These are phyloP conservation scores for Taphrina pruni DNA, from an alignment of 1,139 yeast genomes.

Conservation along the genomic window DNA sequence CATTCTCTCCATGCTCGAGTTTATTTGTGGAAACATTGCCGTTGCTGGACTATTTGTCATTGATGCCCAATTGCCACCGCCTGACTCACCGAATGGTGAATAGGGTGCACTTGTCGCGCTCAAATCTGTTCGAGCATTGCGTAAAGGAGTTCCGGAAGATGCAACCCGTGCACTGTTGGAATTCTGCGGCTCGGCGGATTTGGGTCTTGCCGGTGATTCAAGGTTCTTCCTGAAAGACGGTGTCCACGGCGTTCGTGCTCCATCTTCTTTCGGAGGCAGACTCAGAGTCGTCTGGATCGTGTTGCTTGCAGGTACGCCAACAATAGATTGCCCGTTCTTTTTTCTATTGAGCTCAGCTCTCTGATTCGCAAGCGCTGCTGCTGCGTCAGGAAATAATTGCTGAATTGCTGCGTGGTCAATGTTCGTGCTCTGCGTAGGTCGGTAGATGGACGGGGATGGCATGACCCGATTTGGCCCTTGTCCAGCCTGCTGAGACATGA, in stretches of 20 bases:
- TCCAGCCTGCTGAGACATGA: constrained; percentile 23
- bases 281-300: constrained; percentile 17
- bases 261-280: constrained; percentile 29
- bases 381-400: constrained; percentile 43
- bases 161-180: constrained; percentile 23
- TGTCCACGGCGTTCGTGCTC: constrained; percentile 38
- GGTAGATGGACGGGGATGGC: constrained; percentile 30
- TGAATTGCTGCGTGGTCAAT: constrained; percentile 34
- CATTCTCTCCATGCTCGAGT: constrained; percentile 45
- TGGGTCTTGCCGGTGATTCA: constrained; percentile 27
- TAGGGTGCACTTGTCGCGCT: constrained; percentile 36
- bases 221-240: constrained; percentile 30
- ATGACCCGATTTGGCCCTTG: constrained; percentile 4
- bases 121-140: constrained; percentile 27
- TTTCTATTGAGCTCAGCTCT: constrained; percentile 39
- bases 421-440: not conserved
- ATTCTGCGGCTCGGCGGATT: constrained; percentile 38
- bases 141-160: constrained; percentile 27
- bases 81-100: constrained; percentile 44
- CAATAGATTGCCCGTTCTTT: constrained; percentile 24
- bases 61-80: constrained; percentile 46
- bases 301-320: constrained; percentile 4
- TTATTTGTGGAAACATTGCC: constrained; percentile 37
- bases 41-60: constrained; percentile 46
- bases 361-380: constrained; percentile 42